phyloP scores from a whole-genome alignment of 768 basidiomycete species.

The Imleria badia region DNA sequence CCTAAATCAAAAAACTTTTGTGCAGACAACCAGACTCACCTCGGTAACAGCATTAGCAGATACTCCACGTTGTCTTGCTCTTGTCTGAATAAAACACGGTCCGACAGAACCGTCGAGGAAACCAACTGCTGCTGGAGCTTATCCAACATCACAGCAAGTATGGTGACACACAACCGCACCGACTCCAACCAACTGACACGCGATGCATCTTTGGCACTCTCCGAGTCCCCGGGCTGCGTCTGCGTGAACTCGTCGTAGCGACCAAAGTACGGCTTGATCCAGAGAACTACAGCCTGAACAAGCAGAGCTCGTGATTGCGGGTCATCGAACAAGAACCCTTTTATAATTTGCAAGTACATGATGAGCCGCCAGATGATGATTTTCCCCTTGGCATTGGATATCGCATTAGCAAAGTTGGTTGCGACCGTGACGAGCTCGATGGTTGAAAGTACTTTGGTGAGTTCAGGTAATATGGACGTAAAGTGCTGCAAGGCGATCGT shows the following conservation, averaged over 20 bases:
- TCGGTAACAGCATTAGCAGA: constrained; percentile 77
- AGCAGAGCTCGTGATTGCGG: constrained; percentile 74
- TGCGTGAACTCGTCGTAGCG: constrained; percentile 81
- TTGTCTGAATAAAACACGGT: constrained; percentile 61
- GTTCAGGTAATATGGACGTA: constrained; percentile 85
- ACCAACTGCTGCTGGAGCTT: constrained; percentile 81
- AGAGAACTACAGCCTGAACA: constrained; percentile 84
- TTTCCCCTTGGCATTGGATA: constrained; percentile 76
- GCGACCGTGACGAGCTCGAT: constrained; percentile 86
- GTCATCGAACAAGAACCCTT: constrained; percentile 84
- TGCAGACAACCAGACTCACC: constrained; percentile 44
- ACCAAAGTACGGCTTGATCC: constrained; percentile 96
- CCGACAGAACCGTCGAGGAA: constrained; percentile 57
- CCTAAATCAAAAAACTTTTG: constrained; percentile 1
- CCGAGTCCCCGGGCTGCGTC: constrained; percentile 62
- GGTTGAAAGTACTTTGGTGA: constrained; percentile 75
- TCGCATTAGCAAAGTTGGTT: constrained; percentile 84
- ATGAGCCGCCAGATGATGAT: constrained; percentile 92
- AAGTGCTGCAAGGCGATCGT: constrained; percentile 93
- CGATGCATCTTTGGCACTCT: constrained; percentile 66
- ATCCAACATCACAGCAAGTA: constrained; percentile 87
- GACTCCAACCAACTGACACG: constrained; percentile 87
- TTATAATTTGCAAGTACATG: constrained; percentile 90
- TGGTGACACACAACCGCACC: constrained; percentile 85
- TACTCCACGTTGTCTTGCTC: constrained; percentile 94